Base-by-base conservation (phyloP, 1,139 yeast genomes). In the Kodamaea alishanica region DNA sequence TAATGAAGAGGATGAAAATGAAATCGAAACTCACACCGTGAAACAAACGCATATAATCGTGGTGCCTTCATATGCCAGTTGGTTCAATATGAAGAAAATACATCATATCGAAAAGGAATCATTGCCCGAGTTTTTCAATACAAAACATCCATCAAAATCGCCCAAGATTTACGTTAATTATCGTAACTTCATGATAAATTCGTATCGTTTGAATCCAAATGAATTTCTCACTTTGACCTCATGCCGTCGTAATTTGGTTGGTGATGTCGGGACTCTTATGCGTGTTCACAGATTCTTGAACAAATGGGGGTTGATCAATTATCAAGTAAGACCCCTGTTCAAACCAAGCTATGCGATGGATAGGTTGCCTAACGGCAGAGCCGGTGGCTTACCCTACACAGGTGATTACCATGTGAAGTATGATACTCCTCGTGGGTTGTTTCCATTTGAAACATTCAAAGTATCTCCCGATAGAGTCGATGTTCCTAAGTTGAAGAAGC, bases 231-330 rank as follows among this genome's bases (percentile, higher is more conserved):
- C 97, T 0, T 84, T 89, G 40, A 92, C 98, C 0, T 94, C 97
- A 0, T 87, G 95, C 44, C 82, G 98, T 54, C 81, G 99, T 55
- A 92, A 90, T 55, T 73, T 94, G 46, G 94, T 89, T 20, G 98
- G 98, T 30, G 98, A 94, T 67, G 97, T 90, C 8, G 95, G 97
- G 12, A 84, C 96, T 1, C 75, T 94, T 44, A 80, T 92, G 77
- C 76, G 99, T 48, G 79, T 92, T 8, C 97, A 89, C 59, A 78
- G 87, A 46, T 92, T 94, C 56, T 70, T 94, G 47, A 90, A 81
- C 56, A 87, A 85, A 60, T 94, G 99, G 99, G 99, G 99, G 0
- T 70, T 94, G 42, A 88, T 94, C 41, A 94, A 94, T 61, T 94
- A 94, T 58, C 98, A 92, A 62, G 96, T 83, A 1, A 73, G 77